Evolutionary conservation across 192 early-diverging fungal genomes (phyloP).

Genomic region (Linnemannia zychae): DNA sequence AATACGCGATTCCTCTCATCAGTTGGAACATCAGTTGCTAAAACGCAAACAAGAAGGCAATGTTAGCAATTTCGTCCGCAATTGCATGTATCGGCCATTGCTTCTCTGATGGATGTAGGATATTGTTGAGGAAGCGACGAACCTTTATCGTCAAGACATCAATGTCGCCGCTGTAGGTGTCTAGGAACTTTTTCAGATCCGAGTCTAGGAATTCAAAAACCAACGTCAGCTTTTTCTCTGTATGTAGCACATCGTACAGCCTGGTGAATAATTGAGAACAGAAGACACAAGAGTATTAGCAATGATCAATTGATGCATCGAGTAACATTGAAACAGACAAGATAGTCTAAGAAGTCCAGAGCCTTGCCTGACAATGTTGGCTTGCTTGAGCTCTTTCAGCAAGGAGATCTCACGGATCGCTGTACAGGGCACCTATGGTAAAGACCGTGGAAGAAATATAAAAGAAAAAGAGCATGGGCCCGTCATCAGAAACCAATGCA

Average conservation of each 20-base stretch:
- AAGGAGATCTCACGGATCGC: constrained; percentile 91
- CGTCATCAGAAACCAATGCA: not conserved
- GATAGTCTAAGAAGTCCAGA: not conserved
- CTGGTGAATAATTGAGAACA: constrained; percentile 52
- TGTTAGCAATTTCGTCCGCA: not conserved
- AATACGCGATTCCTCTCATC: constrained; percentile 94
- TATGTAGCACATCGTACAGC: constrained; percentile 96
- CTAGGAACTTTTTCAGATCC: constrained; percentile 99
- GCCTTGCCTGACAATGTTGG: constrained; percentile 84
- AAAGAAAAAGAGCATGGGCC: not conserved
- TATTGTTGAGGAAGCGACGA: no score
- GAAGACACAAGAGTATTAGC: not conserved
- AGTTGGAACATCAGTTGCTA: constrained; percentile 98
- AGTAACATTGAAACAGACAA: not conserved
- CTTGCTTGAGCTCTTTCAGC: constrained; percentile 86
- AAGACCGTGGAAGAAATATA: constrained; percentile 5
- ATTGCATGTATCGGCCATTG: not conserved
- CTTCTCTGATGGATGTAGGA: not conserved
- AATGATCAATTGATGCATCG: not conserved
- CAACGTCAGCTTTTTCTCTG: constrained; percentile 97
- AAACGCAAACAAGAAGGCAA: constrained; percentile 1
- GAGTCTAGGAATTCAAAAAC: constrained; percentile 99
- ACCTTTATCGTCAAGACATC: constrained; percentile 90
- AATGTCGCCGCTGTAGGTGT: constrained; percentile 86
- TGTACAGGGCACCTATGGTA: constrained; percentile 79